These are phyloP conservation scores for Saccharomyces hybrid DNA, from an alignment of 1,139 yeast species.

Conservation along the genomic window DNA sequence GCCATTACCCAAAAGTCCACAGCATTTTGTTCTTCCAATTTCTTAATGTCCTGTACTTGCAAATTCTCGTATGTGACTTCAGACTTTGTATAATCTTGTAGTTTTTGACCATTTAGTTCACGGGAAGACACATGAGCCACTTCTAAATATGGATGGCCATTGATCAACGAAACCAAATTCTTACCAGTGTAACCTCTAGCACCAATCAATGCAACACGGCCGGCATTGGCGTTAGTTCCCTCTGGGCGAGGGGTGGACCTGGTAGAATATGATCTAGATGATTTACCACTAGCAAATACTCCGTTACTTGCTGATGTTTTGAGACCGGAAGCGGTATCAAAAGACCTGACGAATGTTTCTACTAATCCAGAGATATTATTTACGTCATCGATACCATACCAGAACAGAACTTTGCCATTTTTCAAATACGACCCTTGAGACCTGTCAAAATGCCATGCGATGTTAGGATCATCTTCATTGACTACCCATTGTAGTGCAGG, in stretches of 20 bases:
- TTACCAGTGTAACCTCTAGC: slow-evolving; percentile 98
- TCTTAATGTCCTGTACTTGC: slow-evolving; percentile 76
- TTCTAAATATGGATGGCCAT: slow-evolving; percentile 80
- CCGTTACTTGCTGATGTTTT: slow-evolving; percentile 16
- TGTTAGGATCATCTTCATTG: slow-evolving; percentile 81
- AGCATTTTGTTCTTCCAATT: slow-evolving; percentile 63
- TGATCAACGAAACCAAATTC: slow-evolving; percentile 78
- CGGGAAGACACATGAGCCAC: slow-evolving; percentile 91
- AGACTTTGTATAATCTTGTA: slow-evolving; percentile 77
- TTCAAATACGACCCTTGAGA: slow-evolving; percentile 91
- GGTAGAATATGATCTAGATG: slow-evolving; percentile 33
- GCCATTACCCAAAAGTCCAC: slow-evolving; percentile 99
- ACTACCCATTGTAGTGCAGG: slow-evolving; percentile 77
- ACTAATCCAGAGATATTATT: slow-evolving; percentile 59
- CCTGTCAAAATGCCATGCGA: slow-evolving; percentile 85
- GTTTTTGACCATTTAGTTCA: slow-evolving; percentile 80
- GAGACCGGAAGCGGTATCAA: slow-evolving; percentile 10
- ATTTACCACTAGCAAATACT: slow-evolving; percentile 31
- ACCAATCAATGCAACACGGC: slow-evolving; percentile 82
- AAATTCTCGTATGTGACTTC: slow-evolving; percentile 76
- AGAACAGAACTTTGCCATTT: slow-evolving; percentile 82
- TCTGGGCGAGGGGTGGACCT: slow-evolving; percentile 63
- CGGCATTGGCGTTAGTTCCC: slow-evolving; percentile 56
- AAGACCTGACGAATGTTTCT: slow-evolving; percentile 46
- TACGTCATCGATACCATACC: slow-evolving; percentile 80